A percentile compares a stretch with the other conserved stretches of the same genome.
Conservation (phyloP, 805 yeast genomes). For the Pichia pseudocactophila region DNA sequence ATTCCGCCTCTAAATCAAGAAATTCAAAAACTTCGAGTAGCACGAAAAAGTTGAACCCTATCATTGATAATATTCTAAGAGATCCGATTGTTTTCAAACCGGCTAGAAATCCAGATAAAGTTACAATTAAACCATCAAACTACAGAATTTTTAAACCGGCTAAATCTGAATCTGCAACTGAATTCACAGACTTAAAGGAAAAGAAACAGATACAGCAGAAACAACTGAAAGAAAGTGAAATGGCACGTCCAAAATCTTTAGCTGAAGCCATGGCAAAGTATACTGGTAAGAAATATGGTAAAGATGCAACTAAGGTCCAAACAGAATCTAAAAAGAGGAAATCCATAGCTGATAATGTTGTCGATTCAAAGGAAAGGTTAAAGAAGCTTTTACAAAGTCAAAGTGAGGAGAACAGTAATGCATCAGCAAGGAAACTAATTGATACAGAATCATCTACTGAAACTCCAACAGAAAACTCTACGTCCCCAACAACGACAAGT, state of each 20-base stretch:
- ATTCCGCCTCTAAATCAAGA: no score
- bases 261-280: slow-evolving; percentile 54
- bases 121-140: slow-evolving; percentile 36
- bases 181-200: background rate
- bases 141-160: slow-evolving; percentile 35
- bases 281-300: slow-evolving; percentile 40
- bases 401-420: slow-evolving; percentile 6
- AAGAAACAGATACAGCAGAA: background rate
- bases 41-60: slow-evolving; percentile 3
- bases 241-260: slow-evolving; percentile 36
- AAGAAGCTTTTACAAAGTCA: slow-evolving; percentile 9
- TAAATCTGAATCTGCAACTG: slow-evolving; percentile 4
- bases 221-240: background rate
- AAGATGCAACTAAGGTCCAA: slow-evolving; percentile 22
- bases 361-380: slow-evolving; percentile 7
- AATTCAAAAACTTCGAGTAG: background rate
- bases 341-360: background rate
- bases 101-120: slow-evolving; percentile 47
- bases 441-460: background rate
- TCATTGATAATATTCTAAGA: slow-evolving; percentile 32
- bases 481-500: no score
- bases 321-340: slow-evolving; percentile 33
- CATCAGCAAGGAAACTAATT: background rate
- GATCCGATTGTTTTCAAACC: slow-evolving; percentile 56
- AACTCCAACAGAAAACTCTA: background rate